Evolutionary conservation across 495 filamentous ascomycete genomes (phyloP).

Genomic region (Penicillium antarcticum): DNA sequence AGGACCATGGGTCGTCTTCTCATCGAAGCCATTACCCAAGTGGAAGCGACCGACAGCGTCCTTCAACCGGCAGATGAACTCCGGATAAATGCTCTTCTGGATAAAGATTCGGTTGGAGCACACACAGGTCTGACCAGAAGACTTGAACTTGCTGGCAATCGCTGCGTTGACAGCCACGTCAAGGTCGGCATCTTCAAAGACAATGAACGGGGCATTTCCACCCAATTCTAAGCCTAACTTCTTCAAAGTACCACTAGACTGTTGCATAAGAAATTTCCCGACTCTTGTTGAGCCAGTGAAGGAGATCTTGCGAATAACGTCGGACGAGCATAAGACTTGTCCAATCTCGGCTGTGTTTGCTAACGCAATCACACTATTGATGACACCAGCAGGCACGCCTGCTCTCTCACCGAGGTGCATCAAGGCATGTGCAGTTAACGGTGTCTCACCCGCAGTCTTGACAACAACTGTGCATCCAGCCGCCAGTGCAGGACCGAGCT

Average conservation of each 20-base stretch:
- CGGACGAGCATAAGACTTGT: slow-evolving; percentile 30
- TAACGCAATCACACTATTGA: slow-evolving; percentile 47
- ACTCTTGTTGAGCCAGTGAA: slow-evolving; percentile 52
- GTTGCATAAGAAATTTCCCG: slow-evolving; percentile 48
- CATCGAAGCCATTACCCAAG: slow-evolving; percentile 3
- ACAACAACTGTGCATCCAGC: slow-evolving; percentile 50
- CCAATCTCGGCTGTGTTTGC: slow-evolving; percentile 47
- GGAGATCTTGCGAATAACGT: slow-evolving; percentile 45
- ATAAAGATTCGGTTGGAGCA: slow-evolving; percentile 61
- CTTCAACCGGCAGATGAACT: not conserved
- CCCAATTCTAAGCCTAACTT: slow-evolving; percentile 51
- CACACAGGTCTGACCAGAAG: slow-evolving; percentile 60
- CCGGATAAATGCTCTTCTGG: slow-evolving; percentile 29
- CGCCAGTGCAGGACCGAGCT: slow-evolving; percentile 61
- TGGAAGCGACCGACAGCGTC: not conserved
- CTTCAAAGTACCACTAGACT: slow-evolving; percentile 47
- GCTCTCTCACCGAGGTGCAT: slow-evolving; percentile 46
- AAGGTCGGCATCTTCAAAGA: slow-evolving; percentile 53
- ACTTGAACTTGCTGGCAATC: slow-evolving; percentile 43
- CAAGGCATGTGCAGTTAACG: slow-evolving; percentile 45
- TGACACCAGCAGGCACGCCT: slow-evolving; percentile 46
- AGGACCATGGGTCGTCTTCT: not conserved
- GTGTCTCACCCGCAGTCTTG: slow-evolving; percentile 50
- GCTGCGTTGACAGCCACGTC: slow-evolving; percentile 47
- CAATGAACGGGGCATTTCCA: slow-evolving; percentile 53